Conservation (phyloP, 352 stramenopile species). For the Phytopythium mirpurense region DNA sequence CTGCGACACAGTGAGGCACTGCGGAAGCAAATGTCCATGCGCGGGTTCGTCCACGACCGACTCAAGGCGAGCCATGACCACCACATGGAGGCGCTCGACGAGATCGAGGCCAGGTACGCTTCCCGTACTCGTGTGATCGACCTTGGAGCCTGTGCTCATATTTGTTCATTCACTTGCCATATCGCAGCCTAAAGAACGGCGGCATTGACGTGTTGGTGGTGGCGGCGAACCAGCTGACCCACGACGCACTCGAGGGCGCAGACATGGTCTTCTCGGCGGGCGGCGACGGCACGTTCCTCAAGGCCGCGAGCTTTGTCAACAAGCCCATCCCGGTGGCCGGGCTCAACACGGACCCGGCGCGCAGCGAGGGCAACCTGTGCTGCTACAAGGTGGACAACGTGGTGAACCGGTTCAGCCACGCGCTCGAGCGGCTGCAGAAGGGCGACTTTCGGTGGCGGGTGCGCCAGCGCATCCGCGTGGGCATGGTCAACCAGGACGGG, state of each 20-base stretch:
- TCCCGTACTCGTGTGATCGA: too few relatives aligned
- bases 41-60: slow-evolving; percentile 83
- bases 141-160: too few relatives aligned
- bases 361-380: slow-evolving; percentile 84
- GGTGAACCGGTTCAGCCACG: slow-evolving; percentile 62
- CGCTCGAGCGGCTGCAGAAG: slow-evolving; percentile 56
- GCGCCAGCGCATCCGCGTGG: slow-evolving; percentile 79
- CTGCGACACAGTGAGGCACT: slow-evolving; percentile 72
- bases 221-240: slow-evolving; percentile 70
- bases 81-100: slow-evolving; percentile 78
- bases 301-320: slow-evolving; percentile 84
- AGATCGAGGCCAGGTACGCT: slow-evolving; percentile 65
- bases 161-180: too few relatives aligned
- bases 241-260: slow-evolving; percentile 68
- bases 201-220: slow-evolving; percentile 69
- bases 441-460: slow-evolving; percentile 79
- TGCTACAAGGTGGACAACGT: slow-evolving; percentile 84
- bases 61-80: slow-evolving; percentile 85
- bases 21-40: slow-evolving; percentile 89
- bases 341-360: slow-evolving; percentile 81
- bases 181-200: slow-evolving; percentile 55
- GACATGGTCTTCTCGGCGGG: slow-evolving; percentile 87
- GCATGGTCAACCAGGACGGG: slow-evolving; percentile 87
- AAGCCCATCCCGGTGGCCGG: slow-evolving; percentile 78
- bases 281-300: slow-evolving; percentile 85